phyloP scores from a whole-genome alignment of 768 basidiomycete species.

The Coprinopsis marcescibilis region DNA sequence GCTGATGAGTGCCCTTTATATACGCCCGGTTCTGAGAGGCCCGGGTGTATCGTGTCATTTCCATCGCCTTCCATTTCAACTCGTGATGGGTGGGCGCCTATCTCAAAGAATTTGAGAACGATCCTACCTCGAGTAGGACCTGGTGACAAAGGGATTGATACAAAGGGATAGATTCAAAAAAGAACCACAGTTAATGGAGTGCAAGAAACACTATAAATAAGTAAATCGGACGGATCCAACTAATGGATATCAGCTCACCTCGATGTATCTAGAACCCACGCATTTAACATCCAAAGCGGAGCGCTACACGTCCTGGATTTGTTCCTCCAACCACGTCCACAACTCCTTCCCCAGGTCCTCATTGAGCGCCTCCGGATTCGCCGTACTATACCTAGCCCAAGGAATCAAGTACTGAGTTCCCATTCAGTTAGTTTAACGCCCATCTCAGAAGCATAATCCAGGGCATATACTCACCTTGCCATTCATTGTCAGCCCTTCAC shows the following conservation, averaged over 20 bases:
- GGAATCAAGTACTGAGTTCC: slow-evolving; percentile 37
- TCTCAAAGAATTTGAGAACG: no score
- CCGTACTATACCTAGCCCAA: slow-evolving; percentile 37
- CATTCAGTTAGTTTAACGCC: neutral
- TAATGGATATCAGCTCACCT: neutral
- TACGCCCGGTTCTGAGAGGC: no score
- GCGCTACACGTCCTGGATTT: slow-evolving; percentile 22
- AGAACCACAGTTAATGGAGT: no score
- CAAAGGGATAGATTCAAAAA: no score
- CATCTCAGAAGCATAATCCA: neutral
- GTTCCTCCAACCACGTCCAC: slow-evolving; percentile 44
- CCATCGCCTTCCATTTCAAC: no score
- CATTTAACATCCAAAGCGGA: neutral
- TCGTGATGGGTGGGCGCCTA: no score
- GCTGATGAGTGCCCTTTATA: no score
- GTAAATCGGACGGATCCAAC: no score
- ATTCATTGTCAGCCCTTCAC: slow-evolving; percentile 24
- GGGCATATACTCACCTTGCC: slow-evolving; percentile 24
- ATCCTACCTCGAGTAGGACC: no score
- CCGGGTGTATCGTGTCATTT: no score
- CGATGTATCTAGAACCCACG: neutral
- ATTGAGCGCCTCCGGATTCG: slow-evolving; percentile 27
- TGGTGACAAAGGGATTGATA: no score
- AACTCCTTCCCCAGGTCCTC: slow-evolving; percentile 27
- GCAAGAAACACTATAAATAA: no score